Evolutionary conservation across 1,284 basidiomycete species (phyloP).

Genomic region (Apiotrichum sp.): DNA sequence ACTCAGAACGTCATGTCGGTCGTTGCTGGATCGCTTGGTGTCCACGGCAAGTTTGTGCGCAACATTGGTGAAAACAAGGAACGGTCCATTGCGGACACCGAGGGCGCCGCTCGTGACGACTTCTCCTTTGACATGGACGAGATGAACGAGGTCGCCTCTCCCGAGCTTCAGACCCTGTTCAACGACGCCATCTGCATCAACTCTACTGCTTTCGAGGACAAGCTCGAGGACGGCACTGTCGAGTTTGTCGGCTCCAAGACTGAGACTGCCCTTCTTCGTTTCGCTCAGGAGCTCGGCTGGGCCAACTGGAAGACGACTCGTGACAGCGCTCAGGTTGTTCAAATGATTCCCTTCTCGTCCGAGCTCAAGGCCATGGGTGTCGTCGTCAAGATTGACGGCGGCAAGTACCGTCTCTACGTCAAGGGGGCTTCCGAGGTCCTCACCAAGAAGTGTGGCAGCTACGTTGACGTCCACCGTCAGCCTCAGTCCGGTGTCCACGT

Average conservation of each 20-base stretch:
- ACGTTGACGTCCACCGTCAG: conserved; percentile 59
- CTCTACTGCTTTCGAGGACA: conserved; percentile 91
- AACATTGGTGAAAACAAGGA: conserved; percentile 66
- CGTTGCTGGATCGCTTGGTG: conserved; percentile 89
- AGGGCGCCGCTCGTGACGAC: conserved; percentile 51
- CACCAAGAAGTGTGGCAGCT: conserved; percentile 61
- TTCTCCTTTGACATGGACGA: conserved; percentile 76
- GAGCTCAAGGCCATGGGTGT: conserved; percentile 95
- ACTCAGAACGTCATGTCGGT: conserved; percentile 94
- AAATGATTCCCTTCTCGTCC: conserved; percentile 93
- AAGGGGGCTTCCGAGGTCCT: conserved; percentile 96
- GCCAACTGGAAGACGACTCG: conserved; percentile 64
- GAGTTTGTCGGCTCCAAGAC: conserved; percentile 93
- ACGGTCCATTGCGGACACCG: conserved; percentile 65
- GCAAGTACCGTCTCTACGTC: conserved; percentile 66
- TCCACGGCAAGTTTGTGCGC: conserved; percentile 87
- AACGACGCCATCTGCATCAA: conserved; percentile 87
- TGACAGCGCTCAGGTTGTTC: conserved; percentile 61
- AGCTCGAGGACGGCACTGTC: conserved; percentile 58
- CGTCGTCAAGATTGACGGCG: conserved; percentile 58
- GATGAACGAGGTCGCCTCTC: conserved; percentile 61
- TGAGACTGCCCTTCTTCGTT: conserved; percentile 84
- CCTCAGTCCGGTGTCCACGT: conserved; percentile 15
- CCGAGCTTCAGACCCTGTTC: conserved; percentile 62
- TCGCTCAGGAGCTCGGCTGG: conserved; percentile 85